Percentiles rank a stretch among this genome's conserved stretches.
These are phyloP conservation scores for Candida boleticola DNA, from an alignment of 805 yeast species.

Conservation along the genomic window DNA sequence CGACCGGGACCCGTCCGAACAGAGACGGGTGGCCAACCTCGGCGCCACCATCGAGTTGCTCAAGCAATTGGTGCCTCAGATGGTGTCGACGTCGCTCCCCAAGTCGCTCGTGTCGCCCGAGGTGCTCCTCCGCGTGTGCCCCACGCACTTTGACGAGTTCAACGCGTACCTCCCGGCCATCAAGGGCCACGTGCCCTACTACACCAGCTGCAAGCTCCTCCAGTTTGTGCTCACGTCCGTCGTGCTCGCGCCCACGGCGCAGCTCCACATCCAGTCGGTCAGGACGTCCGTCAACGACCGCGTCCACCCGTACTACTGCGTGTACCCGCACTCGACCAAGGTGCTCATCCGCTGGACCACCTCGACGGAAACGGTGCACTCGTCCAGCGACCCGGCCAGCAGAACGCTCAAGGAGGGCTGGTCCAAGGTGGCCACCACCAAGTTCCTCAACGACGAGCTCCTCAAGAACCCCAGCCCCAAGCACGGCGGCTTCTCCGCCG, in stretches of 20 bases:
- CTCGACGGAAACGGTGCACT: constrained; percentile 32
- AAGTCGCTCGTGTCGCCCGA: constrained; percentile 42
- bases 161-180: constrained; percentile 54
- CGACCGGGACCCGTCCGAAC: no score
- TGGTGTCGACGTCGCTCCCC: constrained; percentile 47
- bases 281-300: constrained; percentile 19
- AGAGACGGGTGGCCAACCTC: constrained; percentile 46
- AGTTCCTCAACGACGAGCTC: constrained; percentile 1
- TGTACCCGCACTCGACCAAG: constrained; percentile 45
- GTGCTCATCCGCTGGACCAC: constrained; percentile 57
- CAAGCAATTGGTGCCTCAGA: constrained; percentile 46
- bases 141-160: constrained; percentile 43
- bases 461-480: not conserved
- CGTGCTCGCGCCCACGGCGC: constrained; percentile 50
- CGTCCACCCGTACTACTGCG: constrained; percentile 17
- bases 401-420: constrained; percentile 25
- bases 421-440: constrained; percentile 1
- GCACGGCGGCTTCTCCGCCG: not conserved
- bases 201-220: constrained; percentile 54
- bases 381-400: constrained; percentile 17
- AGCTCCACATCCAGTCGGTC: constrained; percentile 51
- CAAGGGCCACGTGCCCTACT: constrained; percentile 54
- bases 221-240: constrained; percentile 54
- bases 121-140: constrained; percentile 54
- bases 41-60: constrained; percentile 54